These are phyloP conservation scores for Solanum virginianum DNA, from an alignment of 257 asterid species.

Conservation along the genomic window DNA sequence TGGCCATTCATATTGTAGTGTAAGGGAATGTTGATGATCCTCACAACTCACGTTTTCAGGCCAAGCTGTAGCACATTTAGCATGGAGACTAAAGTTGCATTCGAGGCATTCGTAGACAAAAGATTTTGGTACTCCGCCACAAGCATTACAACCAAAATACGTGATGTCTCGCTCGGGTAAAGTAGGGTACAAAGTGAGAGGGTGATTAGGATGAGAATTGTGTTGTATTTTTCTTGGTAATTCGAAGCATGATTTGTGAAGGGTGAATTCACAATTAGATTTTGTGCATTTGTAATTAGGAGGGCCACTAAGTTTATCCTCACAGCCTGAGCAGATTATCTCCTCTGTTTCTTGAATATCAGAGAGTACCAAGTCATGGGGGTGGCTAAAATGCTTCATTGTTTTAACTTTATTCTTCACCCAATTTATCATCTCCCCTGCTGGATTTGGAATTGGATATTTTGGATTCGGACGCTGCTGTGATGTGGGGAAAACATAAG, in stretches of 20 bases:
- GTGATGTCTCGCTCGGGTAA: neutral
- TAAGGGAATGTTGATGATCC: neutral
- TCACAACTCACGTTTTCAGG: neutral
- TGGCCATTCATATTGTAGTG: neutral
- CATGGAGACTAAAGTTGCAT: conserved; percentile 10
- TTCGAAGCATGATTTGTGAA: conserved; percentile 14
- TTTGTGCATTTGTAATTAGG: neutral
- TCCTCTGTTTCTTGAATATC: neutral
- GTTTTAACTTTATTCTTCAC: neutral
- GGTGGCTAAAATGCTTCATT: neutral
- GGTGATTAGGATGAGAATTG: conserved; percentile 3
- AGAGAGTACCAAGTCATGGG: neutral
- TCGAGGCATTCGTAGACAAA: conserved; percentile 3
- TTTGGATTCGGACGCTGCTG: neutral
- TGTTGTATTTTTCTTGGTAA: neutral
- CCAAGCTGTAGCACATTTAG: neutral
- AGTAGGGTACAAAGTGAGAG: conserved; percentile 1
- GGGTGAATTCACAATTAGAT: neutral
- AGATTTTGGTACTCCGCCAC: neutral
- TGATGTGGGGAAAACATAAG: neutral
- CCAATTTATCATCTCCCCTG: too few species aligned
- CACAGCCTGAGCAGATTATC: neutral
- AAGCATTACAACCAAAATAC: neutral
- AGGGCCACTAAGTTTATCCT: neutral
- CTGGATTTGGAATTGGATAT: neutral